Conservation (phyloP, 768 basidiomycete species). For the Fibroporia radiculosa region DNA sequence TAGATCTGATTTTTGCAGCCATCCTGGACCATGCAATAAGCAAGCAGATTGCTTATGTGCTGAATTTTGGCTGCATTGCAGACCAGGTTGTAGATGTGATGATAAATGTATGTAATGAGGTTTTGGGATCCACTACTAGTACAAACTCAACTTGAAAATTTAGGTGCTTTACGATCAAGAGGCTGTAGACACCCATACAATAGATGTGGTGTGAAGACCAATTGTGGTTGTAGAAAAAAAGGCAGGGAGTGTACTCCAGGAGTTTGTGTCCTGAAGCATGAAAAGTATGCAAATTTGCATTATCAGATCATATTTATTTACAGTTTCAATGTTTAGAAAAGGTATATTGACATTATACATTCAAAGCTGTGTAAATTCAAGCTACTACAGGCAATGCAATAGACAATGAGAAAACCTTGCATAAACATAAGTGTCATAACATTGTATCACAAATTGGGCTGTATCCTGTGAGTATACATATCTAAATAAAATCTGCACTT, state of each 20-base stretch:
- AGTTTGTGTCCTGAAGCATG: slow-evolving; percentile 13
- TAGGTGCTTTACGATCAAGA: slow-evolving; percentile 34
- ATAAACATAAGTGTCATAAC: slow-evolving; percentile 20
- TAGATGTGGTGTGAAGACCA: not conserved
- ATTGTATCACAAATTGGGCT: slow-evolving; percentile 20
- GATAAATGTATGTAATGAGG: slow-evolving; percentile 32
- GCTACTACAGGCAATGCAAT: not conserved
- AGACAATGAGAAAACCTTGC: not conserved
- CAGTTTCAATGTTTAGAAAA: not conserved
- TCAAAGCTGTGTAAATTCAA: not conserved
- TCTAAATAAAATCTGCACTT: not conserved
- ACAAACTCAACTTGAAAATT: slow-evolving; percentile 5
- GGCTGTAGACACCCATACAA: slow-evolving; percentile 31
- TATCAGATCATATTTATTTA: not conserved
- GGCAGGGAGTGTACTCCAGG: slow-evolving; percentile 41
- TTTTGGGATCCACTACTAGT: not conserved
- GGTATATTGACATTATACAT: not conserved
- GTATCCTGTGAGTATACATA: slow-evolving; percentile 14
- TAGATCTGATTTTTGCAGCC: slow-evolving; percentile 4
- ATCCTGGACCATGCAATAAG: slow-evolving; percentile 39
- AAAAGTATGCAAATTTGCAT: not conserved
- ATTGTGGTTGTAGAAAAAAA: slow-evolving; percentile 30
- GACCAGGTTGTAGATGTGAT: slow-evolving; percentile 40
- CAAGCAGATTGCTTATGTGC: slow-evolving; percentile 34
- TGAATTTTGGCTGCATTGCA: slow-evolving; percentile 32